phyloP scores from a whole-genome alignment of 2,329 filamentous ascomycete genomes.

The Ophiostoma ulmi region DNA sequence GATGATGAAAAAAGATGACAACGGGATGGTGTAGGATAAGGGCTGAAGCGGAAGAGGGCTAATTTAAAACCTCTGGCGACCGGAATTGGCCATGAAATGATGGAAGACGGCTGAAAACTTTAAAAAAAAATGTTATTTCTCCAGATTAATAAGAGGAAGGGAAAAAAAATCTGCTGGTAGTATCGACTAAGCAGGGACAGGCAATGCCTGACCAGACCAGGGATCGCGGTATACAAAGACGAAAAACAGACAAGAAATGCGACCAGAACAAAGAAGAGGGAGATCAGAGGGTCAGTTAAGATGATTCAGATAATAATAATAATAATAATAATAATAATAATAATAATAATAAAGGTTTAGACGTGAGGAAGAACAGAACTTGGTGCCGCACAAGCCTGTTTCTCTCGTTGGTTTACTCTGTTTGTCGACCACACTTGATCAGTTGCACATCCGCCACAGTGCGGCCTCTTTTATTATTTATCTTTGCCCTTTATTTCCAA shows the following conservation, averaged over 20 bases:
- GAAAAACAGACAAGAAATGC: slow-evolving; percentile 10
- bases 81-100: background rate
- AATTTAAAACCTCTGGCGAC: background rate
- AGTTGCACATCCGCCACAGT: background rate
- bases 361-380: background rate
- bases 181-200: background rate
- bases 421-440: slow-evolving; percentile 7
- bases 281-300: background rate
- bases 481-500: too few species aligned
- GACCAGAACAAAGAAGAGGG: background rate
- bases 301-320: too few species aligned
- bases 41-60: slow-evolving; percentile 1
- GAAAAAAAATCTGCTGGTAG: background rate
- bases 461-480: background rate
- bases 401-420: slow-evolving; percentile 5
- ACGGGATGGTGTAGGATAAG: background rate
- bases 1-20: background rate
- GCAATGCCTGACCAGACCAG: background rate
- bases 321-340: too few species aligned
- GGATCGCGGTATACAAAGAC: slow-evolving; percentile 4
- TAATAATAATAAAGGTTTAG: too few species aligned
- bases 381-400: background rate
- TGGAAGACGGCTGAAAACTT: background rate
- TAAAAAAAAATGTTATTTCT: background rate
- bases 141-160: background rate